These are phyloP conservation scores for Trifolium repens DNA, from an alignment of 306 rosid genomes.

Conservation along the genomic window DNA sequence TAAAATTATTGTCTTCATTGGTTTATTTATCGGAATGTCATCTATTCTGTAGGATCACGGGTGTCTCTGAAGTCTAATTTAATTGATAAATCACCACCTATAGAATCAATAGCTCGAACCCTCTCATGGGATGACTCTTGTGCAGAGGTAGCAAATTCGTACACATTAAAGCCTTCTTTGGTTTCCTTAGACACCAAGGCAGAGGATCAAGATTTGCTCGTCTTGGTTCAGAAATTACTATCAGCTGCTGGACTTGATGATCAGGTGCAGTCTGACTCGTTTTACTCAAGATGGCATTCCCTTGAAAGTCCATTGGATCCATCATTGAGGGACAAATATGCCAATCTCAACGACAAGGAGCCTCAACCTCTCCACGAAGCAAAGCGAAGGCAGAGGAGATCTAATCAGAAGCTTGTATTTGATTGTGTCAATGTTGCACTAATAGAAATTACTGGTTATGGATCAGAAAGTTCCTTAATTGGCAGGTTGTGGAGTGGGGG, in stretches of 20 bases:
- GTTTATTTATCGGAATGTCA: conserved; percentile 20
- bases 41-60: conserved; percentile 55
- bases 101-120: conserved; percentile 90
- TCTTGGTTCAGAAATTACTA: conserved; percentile 62
- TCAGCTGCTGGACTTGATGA: conserved; percentile 72
- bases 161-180: conserved; percentile 56
- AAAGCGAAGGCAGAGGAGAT: conserved; percentile 71
- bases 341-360: conserved; percentile 59
- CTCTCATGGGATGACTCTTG: conserved; percentile 80
- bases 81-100: conserved; percentile 97
- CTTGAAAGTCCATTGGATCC: conserved; percentile 82
- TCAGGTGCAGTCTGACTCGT: conserved; percentile 53
- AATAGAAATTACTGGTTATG: conserved; percentile 63
- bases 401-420: conserved; percentile 79
- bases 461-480: conserved; percentile 46
- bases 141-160: conserved; percentile 63
- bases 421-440: conserved; percentile 77
- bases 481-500: conserved; percentile 52
- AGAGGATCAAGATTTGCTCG: conserved; percentile 72
- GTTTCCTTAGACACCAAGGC: conserved; percentile 56
- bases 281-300: conserved; percentile 73
- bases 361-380: conserved; percentile 75
- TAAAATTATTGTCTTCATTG: conserved; percentile 1
- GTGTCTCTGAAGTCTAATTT: conserved; percentile 66
- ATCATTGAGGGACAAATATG: conserved; percentile 72